Base-by-base conservation (phyloP, 768 basidiomycete species). In the Serendipita sp. region DNA sequence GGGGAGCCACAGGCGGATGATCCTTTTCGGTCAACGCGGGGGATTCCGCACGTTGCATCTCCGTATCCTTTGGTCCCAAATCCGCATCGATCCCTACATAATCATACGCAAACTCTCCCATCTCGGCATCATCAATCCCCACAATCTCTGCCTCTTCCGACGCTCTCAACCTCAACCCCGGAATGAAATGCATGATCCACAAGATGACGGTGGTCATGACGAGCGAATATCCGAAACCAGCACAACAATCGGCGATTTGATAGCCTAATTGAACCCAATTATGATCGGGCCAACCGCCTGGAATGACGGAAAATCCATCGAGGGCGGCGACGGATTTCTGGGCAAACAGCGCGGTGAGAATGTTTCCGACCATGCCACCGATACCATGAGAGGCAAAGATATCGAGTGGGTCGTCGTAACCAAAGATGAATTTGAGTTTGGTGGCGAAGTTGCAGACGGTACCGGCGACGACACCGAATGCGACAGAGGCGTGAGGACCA, bases 391-490 rank as follows among this genome's bases (percentile, higher is more conserved):
- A 85, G 3, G 94, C 91, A 71, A 95, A 96, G 71, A 97, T 92
- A 79, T 91, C 89, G 16, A 91, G 81, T 13, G 86, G 80, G 71
- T 91, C 89, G 66, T 91, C 89, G 69, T 84, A 89, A 35, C 79
- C 78, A 68, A 84, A 76, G 34, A 88, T 58, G 73, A 88, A 91
- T 76, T 97, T 98, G 72, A 98, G 81, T 70, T 95, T 86, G 2
- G 95, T 97, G n/a, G 91, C 89, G 73, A 91, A 91, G 75, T 98
- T 98, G 78, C 91, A 96, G 1, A 85, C 68, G 0, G 86, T 88
- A 16, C 89, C 89, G 0, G 86, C 88, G 70, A 90, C 76, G 68
- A 94, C 79, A 45, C 95, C 95, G 71, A 91, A 94, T 1, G 86
- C 78, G 3, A 95, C 85, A 2, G 91, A 78, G 18, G 95, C 92